Conservation (phyloP, 139 green algal species). For the Astrephomene gubernaculifera region DNA sequence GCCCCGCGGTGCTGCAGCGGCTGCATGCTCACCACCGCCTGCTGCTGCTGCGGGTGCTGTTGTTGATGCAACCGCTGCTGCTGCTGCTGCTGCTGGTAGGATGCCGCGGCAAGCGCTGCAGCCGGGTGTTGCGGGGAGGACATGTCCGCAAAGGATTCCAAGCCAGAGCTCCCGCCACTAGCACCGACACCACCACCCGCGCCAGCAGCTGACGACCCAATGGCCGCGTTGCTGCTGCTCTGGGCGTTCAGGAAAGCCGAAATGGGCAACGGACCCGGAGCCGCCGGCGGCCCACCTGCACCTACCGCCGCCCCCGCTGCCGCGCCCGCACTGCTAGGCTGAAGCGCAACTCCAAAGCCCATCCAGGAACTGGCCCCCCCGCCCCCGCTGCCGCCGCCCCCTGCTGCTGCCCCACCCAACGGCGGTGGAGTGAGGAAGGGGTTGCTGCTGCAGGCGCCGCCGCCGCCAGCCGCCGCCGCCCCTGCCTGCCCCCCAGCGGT, state of each 20-base stretch:
- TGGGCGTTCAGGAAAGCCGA: constrained; percentile 8
- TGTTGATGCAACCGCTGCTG: neutral
- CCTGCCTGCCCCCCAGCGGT: too few species aligned
- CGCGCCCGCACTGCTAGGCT: neutral
- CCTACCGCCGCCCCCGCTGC: neutral
- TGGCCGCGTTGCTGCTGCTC: too few species aligned
- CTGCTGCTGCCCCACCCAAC: neutral
- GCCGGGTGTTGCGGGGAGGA: neutral
- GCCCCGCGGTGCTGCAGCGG: too few species aligned
- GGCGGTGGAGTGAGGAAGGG: neutral
- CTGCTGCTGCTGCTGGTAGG: neutral
- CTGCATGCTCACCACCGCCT: neutral
- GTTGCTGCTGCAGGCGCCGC: neutral
- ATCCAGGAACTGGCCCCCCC: constrained; percentile 9
- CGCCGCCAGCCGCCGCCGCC: neutral
- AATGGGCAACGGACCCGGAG: neutral
- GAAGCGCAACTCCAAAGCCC: constrained; percentile 34
- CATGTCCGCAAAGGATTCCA: constrained; percentile 40
- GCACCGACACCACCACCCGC: too few species aligned
- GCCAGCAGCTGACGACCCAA: too few species aligned
- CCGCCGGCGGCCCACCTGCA: neutral
- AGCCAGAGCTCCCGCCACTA: neutral
- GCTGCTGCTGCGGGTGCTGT: neutral
- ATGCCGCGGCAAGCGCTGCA: too few species aligned
- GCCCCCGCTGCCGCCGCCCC: neutral